Evolutionary conservation across 495 filamentous ascomycete genomes (phyloP).

Genomic region (Podospora tetraspora): DNA sequence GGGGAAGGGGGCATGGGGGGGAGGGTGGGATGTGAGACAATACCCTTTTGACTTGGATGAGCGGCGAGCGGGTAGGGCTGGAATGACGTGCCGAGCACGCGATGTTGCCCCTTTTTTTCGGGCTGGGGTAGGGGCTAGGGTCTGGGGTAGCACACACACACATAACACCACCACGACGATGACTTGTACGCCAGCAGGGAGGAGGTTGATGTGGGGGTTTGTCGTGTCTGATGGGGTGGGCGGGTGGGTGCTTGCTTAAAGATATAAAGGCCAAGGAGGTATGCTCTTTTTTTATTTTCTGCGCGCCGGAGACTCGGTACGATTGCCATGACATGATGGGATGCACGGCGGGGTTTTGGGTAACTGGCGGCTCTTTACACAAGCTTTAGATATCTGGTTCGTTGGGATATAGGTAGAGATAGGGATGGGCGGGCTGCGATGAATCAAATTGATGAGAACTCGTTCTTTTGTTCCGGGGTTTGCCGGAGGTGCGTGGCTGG

Average conservation of each 20-base stretch:
- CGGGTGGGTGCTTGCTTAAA: neutral
- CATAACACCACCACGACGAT: neutral
- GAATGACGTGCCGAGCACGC: constrained; percentile 10
- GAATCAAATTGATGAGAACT: neutral
- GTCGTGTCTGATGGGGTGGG: neutral
- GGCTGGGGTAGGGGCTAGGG: neutral
- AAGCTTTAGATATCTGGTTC: neutral
- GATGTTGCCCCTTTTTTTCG: neutral
- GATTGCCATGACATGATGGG: neutral
- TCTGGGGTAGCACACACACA: neutral
- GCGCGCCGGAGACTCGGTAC: neutral
- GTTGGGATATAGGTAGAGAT: neutral
- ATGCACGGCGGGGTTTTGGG: neutral
- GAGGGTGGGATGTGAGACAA: neutral
- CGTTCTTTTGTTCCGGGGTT: neutral
- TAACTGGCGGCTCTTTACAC: neutral
- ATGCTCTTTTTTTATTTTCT: neutral
- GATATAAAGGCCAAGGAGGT: neutral
- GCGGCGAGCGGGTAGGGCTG: constrained; percentile 2
- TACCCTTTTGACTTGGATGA: neutral
- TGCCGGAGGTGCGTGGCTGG: too few species aligned
- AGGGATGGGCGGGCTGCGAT: neutral
- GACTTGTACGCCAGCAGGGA: neutral
- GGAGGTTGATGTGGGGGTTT: neutral
- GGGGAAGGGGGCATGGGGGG: neutral